These are phyloP conservation scores for Wickerhamomyces sp. DNA, from an alignment of 1,139 yeast genomes.

Conservation along the genomic window DNA sequence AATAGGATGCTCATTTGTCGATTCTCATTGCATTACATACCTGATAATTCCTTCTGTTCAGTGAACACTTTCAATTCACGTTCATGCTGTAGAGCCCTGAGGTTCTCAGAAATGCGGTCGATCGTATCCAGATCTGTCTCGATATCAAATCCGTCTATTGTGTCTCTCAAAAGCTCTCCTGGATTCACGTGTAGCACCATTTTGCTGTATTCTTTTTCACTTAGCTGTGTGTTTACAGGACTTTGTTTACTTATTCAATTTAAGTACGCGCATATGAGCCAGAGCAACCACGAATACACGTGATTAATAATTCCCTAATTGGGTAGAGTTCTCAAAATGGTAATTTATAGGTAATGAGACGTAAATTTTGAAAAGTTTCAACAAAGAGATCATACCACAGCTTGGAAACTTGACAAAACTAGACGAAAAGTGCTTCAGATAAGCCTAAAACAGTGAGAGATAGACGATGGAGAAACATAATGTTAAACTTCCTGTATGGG, in stretches of 20 bases:
- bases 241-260: too few relatives aligned
- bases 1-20: conserved; percentile 2
- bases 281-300: background rate
- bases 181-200: conserved; percentile 33
- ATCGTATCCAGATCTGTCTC: conserved; percentile 49
- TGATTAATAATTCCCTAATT: too few relatives aligned
- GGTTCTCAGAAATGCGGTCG: conserved; percentile 42
- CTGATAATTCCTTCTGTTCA: conserved; percentile 22
- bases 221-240: background rate
- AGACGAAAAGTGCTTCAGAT: too few relatives aligned
- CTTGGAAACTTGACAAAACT: background rate
- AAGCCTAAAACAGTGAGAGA: too few relatives aligned
- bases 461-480: conserved; percentile 23
- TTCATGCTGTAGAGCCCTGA: conserved; percentile 26
- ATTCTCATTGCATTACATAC: background rate
- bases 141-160: conserved; percentile 46
- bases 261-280: background rate
- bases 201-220: background rate
- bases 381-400: background rate
- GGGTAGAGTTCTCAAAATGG: background rate
- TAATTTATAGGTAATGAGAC: too few relatives aligned
- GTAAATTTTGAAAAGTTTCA: too few relatives aligned
- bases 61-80: conserved; percentile 28
- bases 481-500: conserved; percentile 66
- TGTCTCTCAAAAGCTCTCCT: conserved; percentile 35